Evolutionary conservation across 1,139 yeast genomes (phyloP), one percentile per base, ranked within the genome.

Genomic region (Arxiozyma heterogenica): DNA sequence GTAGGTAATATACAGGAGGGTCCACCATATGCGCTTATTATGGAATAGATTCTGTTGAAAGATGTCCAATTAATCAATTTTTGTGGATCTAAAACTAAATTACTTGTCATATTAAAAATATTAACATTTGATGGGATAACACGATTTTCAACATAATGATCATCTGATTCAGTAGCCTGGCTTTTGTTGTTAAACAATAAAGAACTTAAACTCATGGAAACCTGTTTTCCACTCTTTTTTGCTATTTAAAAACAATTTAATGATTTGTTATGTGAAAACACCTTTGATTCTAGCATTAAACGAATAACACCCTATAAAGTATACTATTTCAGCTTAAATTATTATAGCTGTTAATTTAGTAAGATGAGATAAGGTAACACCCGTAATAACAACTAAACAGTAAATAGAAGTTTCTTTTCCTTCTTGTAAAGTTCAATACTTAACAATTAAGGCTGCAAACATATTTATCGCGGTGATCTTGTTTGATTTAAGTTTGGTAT

Each of bases 1-100:
- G 69, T 62, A 1, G 67, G 61, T 23, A 60, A 49, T 11, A 66
- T 53, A 30, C 57, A 54, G 3, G 66, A 56, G 1, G 69, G 70
- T 1, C 67, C 66, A 8, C 71, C 70, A 52, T 64, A 65, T 7
- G 62, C 64, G 23, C 60, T 58, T 12, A 64, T 41, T 7, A 56
- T 51, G 0, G 67, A 60, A 56, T 65, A 66, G 2, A 67, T 57
- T 30, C 61, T 61, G 44, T 59, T 58, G 43, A 63, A 54, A 6
- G 56, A 54, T 2, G 57, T 41, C 71, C 71, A 67, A 30, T 58
- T 61, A 1, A 66, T 44, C 20, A 44, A 44, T n/a, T 27, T 44
- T 18, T 27, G 47, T 18, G 47, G n/a, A 4, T 44, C 47, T 30
- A 44, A 44, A 15, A 23, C 8, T 8, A 44, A 18, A 22, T 34